Conservation (phyloP, 805 yeast genomes). For the Cyberlindnera sargentensis region DNA sequence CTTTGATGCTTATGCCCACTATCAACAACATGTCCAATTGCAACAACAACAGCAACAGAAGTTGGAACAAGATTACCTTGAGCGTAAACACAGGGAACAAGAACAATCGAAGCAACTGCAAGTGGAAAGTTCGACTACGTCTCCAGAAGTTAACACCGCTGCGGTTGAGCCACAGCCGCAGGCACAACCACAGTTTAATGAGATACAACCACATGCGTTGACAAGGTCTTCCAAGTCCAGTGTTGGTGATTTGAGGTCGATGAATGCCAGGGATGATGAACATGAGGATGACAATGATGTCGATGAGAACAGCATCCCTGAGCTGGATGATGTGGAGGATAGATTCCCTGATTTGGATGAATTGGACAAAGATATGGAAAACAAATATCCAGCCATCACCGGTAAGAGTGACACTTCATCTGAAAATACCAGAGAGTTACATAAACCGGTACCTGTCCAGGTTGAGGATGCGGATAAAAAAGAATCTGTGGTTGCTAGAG, state of each 20-base stretch:
- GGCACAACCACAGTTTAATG: background rate
- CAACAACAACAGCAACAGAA: constrained; percentile 36
- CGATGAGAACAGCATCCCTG: constrained; percentile 21
- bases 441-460: no score
- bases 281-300: constrained; percentile 5
- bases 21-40: constrained; percentile 32
- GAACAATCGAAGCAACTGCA: background rate
- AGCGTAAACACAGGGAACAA: constrained; percentile 16
- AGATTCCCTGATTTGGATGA: constrained; percentile 45
- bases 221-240: constrained; percentile 22
- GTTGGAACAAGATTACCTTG: constrained; percentile 12
- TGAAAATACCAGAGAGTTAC: background rate
- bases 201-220: constrained; percentile 13
- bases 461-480: background rate
- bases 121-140: constrained; percentile 1
- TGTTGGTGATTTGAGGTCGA: constrained; percentile 15
- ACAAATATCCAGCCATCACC: background rate
- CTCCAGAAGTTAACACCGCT: constrained; percentile 1
- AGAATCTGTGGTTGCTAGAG: constrained; percentile 2
- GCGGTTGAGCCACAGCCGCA: constrained; percentile 1
- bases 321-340: constrained; percentile 41
- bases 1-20: constrained; percentile 47
- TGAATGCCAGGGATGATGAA: constrained; percentile 1
- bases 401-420: background rate
- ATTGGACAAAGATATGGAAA: constrained; percentile 7